Conservation (phyloP, 768 basidiomycete species). For the Tubosaeta sp. region DNA sequence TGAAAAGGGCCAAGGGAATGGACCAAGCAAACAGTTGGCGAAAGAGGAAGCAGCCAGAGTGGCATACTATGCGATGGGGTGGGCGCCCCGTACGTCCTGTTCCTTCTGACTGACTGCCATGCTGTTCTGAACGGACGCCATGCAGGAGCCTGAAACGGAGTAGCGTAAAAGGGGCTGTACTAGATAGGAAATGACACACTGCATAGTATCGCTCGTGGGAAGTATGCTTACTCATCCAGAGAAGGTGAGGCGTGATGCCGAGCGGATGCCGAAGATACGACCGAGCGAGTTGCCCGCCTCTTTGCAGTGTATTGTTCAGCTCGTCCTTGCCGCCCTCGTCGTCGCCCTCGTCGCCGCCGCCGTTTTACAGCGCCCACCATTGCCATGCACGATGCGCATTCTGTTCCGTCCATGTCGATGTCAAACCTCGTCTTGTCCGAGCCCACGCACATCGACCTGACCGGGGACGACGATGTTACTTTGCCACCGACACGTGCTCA, state of each 20-base stretch:
- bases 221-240: constrained; percentile 22
- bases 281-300: constrained; percentile 13
- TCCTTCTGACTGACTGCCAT: neutral
- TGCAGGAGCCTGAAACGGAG: constrained; percentile 18
- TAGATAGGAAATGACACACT: constrained; percentile 19
- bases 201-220: constrained; percentile 15
- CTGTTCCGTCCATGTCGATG: constrained; percentile 32
- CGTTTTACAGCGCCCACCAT: constrained; percentile 1
- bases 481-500: constrained; percentile 26
- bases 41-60: constrained; percentile 74
- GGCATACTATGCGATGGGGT: constrained; percentile 73
- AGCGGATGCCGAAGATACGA: constrained; percentile 26
- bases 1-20: constrained; percentile 59
- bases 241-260: constrained; percentile 12
- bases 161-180: constrained; percentile 3
- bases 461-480: constrained; percentile 59
- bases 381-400: constrained; percentile 27
- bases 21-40: constrained; percentile 67
- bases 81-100: constrained; percentile 45
- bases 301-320: constrained; percentile 11
- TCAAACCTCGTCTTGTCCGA: constrained; percentile 36
- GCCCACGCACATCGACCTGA: constrained; percentile 65
- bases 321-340: neutral
- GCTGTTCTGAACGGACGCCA: neutral
- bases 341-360: neutral